phyloP scores from a whole-genome alignment of 2,329 filamentous ascomycete species.

The Ophiocordyceps australis region DNA sequence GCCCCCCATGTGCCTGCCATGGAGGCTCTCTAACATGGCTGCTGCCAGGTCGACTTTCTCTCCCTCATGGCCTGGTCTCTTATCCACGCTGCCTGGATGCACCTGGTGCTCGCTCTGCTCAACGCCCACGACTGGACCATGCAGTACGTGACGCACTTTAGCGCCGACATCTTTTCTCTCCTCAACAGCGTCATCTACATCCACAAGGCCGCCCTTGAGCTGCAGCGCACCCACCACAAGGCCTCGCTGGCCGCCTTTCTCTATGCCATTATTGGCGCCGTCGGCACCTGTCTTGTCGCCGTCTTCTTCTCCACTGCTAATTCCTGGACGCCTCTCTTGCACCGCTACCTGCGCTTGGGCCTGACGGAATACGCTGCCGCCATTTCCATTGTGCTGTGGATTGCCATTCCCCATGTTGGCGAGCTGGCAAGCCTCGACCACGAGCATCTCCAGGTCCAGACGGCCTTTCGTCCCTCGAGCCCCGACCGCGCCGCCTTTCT shows the following conservation, averaged over 20 bases:
- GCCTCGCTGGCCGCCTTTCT: slow-evolving; percentile 45
- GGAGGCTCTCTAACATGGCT: background rate
- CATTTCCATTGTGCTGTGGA: slow-evolving; percentile 48
- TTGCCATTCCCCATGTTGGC: slow-evolving; percentile 41
- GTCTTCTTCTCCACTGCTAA: slow-evolving; percentile 43
- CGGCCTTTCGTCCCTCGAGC: slow-evolving; percentile 34
- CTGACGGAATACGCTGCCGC: slow-evolving; percentile 46
- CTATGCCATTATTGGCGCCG: slow-evolving; percentile 44
- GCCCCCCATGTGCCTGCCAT: background rate
- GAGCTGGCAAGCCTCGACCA: slow-evolving; percentile 40
- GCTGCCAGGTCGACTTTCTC: slow-evolving; percentile 37
- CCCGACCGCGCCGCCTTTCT: slow-evolving; percentile 37
- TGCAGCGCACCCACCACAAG: slow-evolving; percentile 35
- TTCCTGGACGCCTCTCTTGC: slow-evolving; percentile 42
- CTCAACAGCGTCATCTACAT: slow-evolving; percentile 53
- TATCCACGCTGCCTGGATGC: slow-evolving; percentile 48
- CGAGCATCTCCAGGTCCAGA: slow-evolving; percentile 35
- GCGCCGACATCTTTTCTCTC: slow-evolving; percentile 47
- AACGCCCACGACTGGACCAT: slow-evolving; percentile 56
- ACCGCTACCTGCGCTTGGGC: slow-evolving; percentile 40
- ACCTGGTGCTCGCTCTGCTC: slow-evolving; percentile 43
- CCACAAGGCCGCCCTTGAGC: slow-evolving; percentile 46
- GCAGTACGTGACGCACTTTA: slow-evolving; percentile 51
- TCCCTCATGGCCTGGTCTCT: slow-evolving; percentile 51
- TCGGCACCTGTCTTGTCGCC: slow-evolving; percentile 44